Evolutionary conservation across 129 eudicot genomes (phyloP), one percentile per base, ranked within the genome.

Genomic region (Glebionis coronaria): DNA sequence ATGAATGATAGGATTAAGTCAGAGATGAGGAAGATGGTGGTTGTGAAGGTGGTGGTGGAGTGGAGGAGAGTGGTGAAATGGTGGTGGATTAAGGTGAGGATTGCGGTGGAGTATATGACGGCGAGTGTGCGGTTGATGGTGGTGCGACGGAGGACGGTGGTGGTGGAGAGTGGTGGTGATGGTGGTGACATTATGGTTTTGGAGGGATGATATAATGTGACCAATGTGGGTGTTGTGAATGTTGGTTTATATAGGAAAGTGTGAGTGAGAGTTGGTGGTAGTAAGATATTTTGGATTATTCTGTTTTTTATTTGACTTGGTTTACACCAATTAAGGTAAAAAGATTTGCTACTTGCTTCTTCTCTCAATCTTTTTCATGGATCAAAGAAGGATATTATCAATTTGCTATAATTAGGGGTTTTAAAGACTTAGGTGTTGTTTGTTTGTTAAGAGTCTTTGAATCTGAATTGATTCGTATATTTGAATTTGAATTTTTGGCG

Each of bases 51-150:
- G 70, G 85, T 67, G 68, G 75, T 75, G 67, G 84, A 57, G 44
- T 28, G 73, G 50, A 67, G 46, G 59, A 83, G 69, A 10, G 44
- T 75, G 64, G 23, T 73, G 54, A 77, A 55, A 69, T 92, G 96
- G 88, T 76, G 88, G 77, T 82, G 67, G 81, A 92, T 67, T 0
- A 85, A 73, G 19, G 86, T 54, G 3, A 78, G 38, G 59, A 88
- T 46, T 4, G 85, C 89, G 8, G 21, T 14, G 3, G 91, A 29
- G 78, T 92, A 92, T 46, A 80, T 73, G 14, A 66, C 19, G 14
- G 96, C 88, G 67, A 82, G 84, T 19, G 79, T 31, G 51, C 90
- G 96, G 83, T 88, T 92, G 7, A 80, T 9, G 81, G 66, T 75
- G 74, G 80, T 68, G 42, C 80, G 80, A 28, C 64, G 70, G 69